Evolutionary conservation across 441 rosid genomes (phyloP), one percentile per base, ranked within the genome.

Genomic region (Erysimum pusillum): DNA sequence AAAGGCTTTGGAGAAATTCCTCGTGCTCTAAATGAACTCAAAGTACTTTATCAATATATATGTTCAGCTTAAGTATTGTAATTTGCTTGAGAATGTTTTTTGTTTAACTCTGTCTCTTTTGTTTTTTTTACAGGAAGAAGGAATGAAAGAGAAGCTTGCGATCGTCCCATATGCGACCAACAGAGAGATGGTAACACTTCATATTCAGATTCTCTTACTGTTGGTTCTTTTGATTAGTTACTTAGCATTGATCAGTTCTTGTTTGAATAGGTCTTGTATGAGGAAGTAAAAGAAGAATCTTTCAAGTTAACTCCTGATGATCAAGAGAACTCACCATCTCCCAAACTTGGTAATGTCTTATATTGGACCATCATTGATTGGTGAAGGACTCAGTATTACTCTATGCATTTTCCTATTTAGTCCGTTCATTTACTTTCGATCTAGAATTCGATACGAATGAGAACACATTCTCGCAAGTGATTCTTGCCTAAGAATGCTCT

Each of bases 1-100:
- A 89, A 77, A 72, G 98, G 98, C 20, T 90, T 87, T 71, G 89
- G 60, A 59, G 89, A 81, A 63, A 84, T 91, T 80, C 98, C 97
- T 41, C 78, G 66, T 74, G 85, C 88, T 61, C 83, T 94, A 15
- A 73, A 75, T 70, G 75, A 63, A 67, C 88, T 94, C 0, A 90
- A 81, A 85, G 97, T 88, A 76, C 18, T 74, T 22, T 56, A 6
- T 32, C 64, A 52, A 42, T 78, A 58, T 32, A 4, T 38, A 39
- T 62, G n/a, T 46, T 25, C 12, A 6, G 38, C 18, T 62, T 63
- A 31, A 14, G 15, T 18, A 51, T 67, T 66, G 63, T n/a, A n/a
- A n/a, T 36, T 39, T 39, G 25, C 1, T 52, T 58, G 34, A 49
- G 11, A 14, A 34, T 34, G 13, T 31, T 28, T 28, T 11, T 46